A percentile compares a stretch with the other conserved stretches of the same genome.
These are phyloP conservation scores for Mycena vitilis DNA, from an alignment of 768 basidiomycete genomes.

Conservation along the genomic window DNA sequence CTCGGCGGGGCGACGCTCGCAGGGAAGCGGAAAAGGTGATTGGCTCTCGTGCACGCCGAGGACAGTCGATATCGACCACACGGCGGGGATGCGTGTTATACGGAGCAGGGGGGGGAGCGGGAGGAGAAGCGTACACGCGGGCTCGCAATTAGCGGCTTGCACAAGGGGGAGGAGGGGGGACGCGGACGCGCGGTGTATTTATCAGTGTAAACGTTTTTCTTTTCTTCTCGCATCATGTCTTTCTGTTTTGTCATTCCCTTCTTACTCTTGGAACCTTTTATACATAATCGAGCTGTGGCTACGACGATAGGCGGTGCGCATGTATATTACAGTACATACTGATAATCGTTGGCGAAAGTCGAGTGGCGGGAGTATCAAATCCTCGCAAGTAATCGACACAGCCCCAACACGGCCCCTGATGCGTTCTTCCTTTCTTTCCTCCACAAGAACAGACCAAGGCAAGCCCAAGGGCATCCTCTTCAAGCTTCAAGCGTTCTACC, in stretches of 20 bases:
- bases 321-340: no score
- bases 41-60: background rate
- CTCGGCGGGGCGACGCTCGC: slow-evolving; percentile 12
- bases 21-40: slow-evolving; percentile 26
- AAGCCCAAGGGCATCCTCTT: no score
- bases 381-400: no score
- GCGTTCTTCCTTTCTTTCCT: no score
- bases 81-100: no score
- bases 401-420: no score
- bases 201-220: slow-evolving; percentile 1
- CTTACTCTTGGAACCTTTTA: background rate
- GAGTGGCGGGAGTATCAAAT: no score
- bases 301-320: no score
- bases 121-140: background rate
- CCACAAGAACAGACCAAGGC: no score
- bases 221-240: background rate
- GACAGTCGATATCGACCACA: background rate
- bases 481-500: no score
- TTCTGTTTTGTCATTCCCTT: background rate
- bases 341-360: no score
- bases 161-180: background rate
- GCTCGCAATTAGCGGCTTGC: background rate
- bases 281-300: background rate
- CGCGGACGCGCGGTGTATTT: background rate
- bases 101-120: background rate